Base-by-base conservation (phyloP, 1,139 yeast species). In the Yamadazyma taylorii region DNA sequence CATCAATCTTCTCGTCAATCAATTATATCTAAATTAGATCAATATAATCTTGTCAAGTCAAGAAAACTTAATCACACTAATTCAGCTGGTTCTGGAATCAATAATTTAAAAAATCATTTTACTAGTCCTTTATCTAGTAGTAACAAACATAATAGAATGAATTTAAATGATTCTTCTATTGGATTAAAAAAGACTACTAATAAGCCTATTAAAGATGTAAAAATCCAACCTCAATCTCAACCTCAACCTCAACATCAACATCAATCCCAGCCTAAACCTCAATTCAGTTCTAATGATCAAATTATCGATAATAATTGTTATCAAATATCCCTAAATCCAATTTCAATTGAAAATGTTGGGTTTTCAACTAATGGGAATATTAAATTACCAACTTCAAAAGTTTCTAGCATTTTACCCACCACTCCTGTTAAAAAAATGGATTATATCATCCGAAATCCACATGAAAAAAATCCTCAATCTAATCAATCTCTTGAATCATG, bases 401-500 rank as follows among this genome's bases (percentile, higher is more conserved):
- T 78, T 14, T 52, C 57, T 36, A 47, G 56, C 27, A 69, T 79
- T 36, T 57, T 79, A 6, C 89, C 92, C 2, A 77, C 83, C 5
- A 81, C 89, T 0, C 89, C 89, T 0, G 80, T 79, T 2, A 80
- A 75, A 53, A 80, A 77, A 46, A 74, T 80, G 73, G 84, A 78
- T 30, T 61, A 53, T 42, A 47, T 48, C 5, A 48, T 63, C 35
- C 43, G 51, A 32, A 36, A 31, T 9, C 43, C 47, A 4, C n/a
- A 15, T 25, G 14, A 14, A 22, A 22, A 9, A 24, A 14, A 17
- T 16, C 30, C 27, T 19, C 5, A 8, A 19, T 5, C 5, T 19
- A 14, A 7, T 13, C 9, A 8, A 5, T 10, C 11, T 7, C 14
- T n/a, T 4, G 32, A 30, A 12, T 14, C 16, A 5, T 38, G 43